Evolutionary conservation across 306 rosid species (phyloP), one percentile per base, ranked within the genome.

Genomic region (Cicer judaicum): DNA sequence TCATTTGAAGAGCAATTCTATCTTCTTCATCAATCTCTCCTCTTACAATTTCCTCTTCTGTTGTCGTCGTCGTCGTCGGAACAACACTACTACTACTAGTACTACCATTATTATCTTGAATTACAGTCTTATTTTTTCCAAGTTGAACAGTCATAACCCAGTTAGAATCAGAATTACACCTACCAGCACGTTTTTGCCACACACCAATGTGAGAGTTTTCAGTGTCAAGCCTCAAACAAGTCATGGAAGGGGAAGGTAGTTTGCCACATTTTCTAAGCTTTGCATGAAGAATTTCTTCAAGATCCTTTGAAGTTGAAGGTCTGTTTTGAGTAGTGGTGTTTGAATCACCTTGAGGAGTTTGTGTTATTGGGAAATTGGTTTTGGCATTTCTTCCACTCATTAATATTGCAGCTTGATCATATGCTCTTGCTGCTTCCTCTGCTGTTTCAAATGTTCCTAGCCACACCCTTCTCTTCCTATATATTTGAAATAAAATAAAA

Each of bases 381-480:
- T 95, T 95, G 6, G 99, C 99, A 68, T 89, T 95, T 73, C 93
- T 83, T 1, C 99, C 99, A 39, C 89, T 95, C 99, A 95, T 92
- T 80, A 95, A 55, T 24, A 95, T 89, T 2, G 99, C 90, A 41
- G 99, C 99, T 87, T 95, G 99, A 81, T 95, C 99, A 73, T 95
- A 95, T 0, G 99, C 99, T 46, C 97, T 56, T 6, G 99, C 99
- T 8, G 99, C 99, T 38, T 91, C 98, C 75, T 95, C 98, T 1
- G 99, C 99, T 14, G 99, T 92, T 79, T 92, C 99, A 72, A 95
- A 95, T 70, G 99, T 95, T 42, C 99, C 99, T 0, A 95, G 84
- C 99, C 99, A 95, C 70, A 95, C 98, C 87, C 99, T 95, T 80
- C 92, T 92, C 91, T 95, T 95, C 75, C 99, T 95, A 61, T 56